A percentile compares a stretch with the other conserved stretches of the same genome.
Conservation (phyloP, 2,329 filamentous ascomycete species). For the Cryphonectria radicalis region DNA sequence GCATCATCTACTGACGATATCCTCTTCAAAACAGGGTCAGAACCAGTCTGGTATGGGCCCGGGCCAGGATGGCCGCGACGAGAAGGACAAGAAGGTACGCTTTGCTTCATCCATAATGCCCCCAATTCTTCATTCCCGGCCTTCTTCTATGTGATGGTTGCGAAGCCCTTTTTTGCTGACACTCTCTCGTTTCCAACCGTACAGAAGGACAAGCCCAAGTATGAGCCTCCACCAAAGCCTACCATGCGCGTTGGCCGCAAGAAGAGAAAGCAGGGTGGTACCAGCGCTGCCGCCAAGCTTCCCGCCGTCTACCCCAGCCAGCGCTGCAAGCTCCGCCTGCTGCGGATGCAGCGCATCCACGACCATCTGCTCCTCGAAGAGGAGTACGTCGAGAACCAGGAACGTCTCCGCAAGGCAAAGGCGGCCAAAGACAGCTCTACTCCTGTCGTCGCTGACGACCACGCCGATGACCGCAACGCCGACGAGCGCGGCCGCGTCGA, state of each 20-base stretch:
- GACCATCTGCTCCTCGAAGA: constrained; percentile 96
- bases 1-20: constrained; percentile 7
- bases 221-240: constrained; percentile 95
- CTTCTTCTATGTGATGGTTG: neutral
- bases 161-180: constrained; percentile 18
- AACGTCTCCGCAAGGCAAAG: constrained; percentile 92
- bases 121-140: constrained; percentile 23
- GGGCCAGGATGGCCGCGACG: constrained; percentile 73
- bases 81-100: constrained; percentile 90
- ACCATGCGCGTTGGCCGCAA: constrained; percentile 96
- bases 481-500: constrained; percentile 95
- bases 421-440: constrained; percentile 71
- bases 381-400: constrained; percentile 99
- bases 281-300: constrained; percentile 93
- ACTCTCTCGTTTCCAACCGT: constrained; percentile 16
- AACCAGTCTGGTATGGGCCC: constrained; percentile 85
- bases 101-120: neutral
- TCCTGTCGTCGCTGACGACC: constrained; percentile 70
- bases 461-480: constrained; percentile 78
- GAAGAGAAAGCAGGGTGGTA: constrained; percentile 95
- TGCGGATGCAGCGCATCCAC: constrained; percentile 98
- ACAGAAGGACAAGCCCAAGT: constrained; percentile 99
- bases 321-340: constrained; percentile 93
- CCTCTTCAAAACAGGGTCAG: constrained; percentile 64
- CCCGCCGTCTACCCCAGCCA: constrained; percentile 93